These are phyloP conservation scores for Talaromyces nanjingensis DNA, from an alignment of 495 filamentous ascomycete genomes.

Conservation along the genomic window DNA sequence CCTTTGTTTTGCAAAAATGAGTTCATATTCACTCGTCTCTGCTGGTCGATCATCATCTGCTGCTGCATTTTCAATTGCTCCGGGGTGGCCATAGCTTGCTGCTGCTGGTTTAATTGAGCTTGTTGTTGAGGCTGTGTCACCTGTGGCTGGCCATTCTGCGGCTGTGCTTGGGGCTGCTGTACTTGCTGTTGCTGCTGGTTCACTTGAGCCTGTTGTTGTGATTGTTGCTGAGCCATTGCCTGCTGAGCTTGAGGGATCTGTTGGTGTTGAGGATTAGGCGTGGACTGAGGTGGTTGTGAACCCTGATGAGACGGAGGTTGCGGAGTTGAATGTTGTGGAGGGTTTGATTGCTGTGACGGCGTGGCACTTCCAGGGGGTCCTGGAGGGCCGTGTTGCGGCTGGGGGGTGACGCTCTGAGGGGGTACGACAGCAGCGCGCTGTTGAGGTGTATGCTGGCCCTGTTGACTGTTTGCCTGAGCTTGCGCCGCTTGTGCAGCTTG, in stretches of 20 bases:
- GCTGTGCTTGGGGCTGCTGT: slow-evolving; percentile 32
- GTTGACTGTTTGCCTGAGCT: slow-evolving; percentile 34
- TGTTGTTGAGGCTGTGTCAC: slow-evolving; percentile 27
- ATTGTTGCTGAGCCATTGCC: slow-evolving; percentile 25
- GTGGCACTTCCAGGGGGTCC: slow-evolving; percentile 37
- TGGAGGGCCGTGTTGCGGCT: slow-evolving; percentile 46
- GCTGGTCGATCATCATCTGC: slow-evolving; percentile 25
- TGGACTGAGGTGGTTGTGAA: slow-evolving; percentile 38
- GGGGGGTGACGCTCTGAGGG: slow-evolving; percentile 41
- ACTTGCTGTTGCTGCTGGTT: slow-evolving; percentile 27
- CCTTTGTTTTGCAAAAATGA: slow-evolving; percentile 39
- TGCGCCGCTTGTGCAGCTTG: slow-evolving; percentile 22
- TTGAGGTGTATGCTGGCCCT: slow-evolving; percentile 42
- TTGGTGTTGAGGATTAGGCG: slow-evolving; percentile 39
- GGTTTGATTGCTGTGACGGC: slow-evolving; percentile 26
- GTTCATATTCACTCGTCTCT: slow-evolving; percentile 37
- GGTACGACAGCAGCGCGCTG: slow-evolving; percentile 34
- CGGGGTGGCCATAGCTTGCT: slow-evolving; percentile 32
- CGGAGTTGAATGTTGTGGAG: slow-evolving; percentile 41
- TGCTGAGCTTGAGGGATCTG: slow-evolving; percentile 36
- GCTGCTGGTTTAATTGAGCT: slow-evolving; percentile 26
- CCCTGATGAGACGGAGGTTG: slow-evolving; percentile 34
- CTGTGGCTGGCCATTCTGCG: slow-evolving; percentile 19
- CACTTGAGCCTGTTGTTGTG: slow-evolving; percentile 21
- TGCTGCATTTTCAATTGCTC: slow-evolving; percentile 40